A percentile compares a stretch with the other conserved stretches of the same genome.
Evolutionary conservation across 129 eudicot genomes (phyloP).

Genomic region (Centella asiatica): DNA sequence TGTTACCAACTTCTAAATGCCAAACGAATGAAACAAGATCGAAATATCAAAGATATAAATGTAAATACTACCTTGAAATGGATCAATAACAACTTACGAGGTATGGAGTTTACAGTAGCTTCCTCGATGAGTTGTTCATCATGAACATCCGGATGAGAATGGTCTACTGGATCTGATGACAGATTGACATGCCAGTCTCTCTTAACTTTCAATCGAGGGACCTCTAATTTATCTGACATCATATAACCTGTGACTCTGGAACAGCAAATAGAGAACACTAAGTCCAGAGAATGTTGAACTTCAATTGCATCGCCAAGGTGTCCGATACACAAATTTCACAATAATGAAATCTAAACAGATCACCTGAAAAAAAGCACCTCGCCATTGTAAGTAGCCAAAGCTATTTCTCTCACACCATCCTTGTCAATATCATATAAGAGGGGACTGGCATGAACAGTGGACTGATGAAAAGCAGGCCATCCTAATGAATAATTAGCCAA

Average conservation of each 20-base stretch:
- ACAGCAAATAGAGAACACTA: slow-evolving; percentile 4
- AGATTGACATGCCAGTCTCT: slow-evolving; percentile 91
- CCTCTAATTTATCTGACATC: slow-evolving; percentile 90
- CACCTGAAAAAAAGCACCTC: slow-evolving; percentile 98
- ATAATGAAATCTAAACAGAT: slow-evolving; percentile 5
- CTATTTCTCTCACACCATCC: slow-evolving; percentile 98
- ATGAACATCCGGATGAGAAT: slow-evolving; percentile 92
- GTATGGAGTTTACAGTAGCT: slow-evolving; percentile 48
- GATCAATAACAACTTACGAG: slow-evolving; percentile 38
- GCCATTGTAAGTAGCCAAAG: slow-evolving; percentile 94
- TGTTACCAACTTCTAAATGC: neutral
- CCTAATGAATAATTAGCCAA: slow-evolving; percentile 39
- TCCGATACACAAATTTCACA: neutral
- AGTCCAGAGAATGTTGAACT: slow-evolving; percentile 5
- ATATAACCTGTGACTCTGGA: slow-evolving; percentile 85
- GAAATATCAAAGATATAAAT: neutral
- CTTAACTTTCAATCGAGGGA: slow-evolving; percentile 80
- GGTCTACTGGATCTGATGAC: slow-evolving; percentile 78
- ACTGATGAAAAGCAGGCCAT: slow-evolving; percentile 99
- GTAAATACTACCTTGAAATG: neutral
- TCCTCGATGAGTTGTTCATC: slow-evolving; percentile 67
- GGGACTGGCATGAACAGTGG: slow-evolving; percentile 97
- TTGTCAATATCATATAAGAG: slow-evolving; percentile 93
- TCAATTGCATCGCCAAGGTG: neutral
- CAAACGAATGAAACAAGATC: neutral